Evolutionary conservation across 768 basidiomycete species (phyloP), one percentile per base, ranked within the genome.

Genomic region (Lactarius tabidus): DNA sequence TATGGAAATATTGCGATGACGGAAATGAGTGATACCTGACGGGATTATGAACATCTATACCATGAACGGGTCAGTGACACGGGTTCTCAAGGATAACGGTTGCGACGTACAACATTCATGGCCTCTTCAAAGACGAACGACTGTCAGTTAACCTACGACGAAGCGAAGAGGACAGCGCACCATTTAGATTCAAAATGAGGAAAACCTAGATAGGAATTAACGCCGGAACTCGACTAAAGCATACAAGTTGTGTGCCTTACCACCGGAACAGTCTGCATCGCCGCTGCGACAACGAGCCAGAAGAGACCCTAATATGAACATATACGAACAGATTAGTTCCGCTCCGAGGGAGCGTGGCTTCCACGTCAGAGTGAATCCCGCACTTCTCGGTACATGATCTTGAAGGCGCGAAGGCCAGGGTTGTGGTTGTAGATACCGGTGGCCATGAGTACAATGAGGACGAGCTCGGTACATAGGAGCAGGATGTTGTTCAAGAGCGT

Each of bases 351-450:
- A 3, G 23, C 10, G 33, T 20, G n/a, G 4, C 45, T 33, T 51
- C n/a, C 12, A 41, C n/a, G 20, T 2, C 28, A 45, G 15, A 57
- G 31, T 2, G 8, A 28, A 10, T 10, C 7, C 4, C 51, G 39
- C 45, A 68, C 67, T 26, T 68, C 67, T 60, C 67, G 57, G 28
- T 59, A 67, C 57, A 68, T 62, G 20, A 67, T 29, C 5, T 33
- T 57, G 28, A 67, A 54, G 15, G 61, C 64, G 29, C 57, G 65
- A n/a, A 6, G 28, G 5, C 61, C 61, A n/a, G 36, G 26, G n/a
- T 60, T 63, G 23, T 38, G 66, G 12, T 15, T 31, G 36, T 48
- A 62, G 17, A 68, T 62, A 10, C 67, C 67, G 26, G 12, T 6
- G 10, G 38, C 66, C 41, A 68, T 59, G 31, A 67, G 55, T 5